Evolutionary conservation across 1,139 yeast species (phyloP).

Genomic region (Saccharomyces pastorianus): DNA sequence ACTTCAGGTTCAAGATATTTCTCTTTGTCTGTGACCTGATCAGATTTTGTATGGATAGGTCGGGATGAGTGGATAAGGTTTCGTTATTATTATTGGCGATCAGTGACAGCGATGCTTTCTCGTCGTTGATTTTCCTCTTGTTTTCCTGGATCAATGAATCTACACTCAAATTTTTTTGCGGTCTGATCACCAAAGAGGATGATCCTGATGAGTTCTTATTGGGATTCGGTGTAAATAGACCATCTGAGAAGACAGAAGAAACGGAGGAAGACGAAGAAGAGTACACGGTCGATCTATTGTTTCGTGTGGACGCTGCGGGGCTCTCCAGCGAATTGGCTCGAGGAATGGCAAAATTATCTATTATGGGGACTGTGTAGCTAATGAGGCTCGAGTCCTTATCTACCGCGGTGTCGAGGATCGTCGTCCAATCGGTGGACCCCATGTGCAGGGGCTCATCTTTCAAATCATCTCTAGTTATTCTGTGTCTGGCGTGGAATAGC

Average conservation of each 20-base stretch:
- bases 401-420: neutral
- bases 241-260: neutral
- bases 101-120: constrained; percentile 1
- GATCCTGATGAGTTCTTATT: neutral
- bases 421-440: constrained; percentile 2
- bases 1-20: neutral
- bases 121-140: neutral
- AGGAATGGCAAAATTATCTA: neutral
- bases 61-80: neutral
- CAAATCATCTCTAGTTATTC: constrained; percentile 2
- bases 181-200: neutral
- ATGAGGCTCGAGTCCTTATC: neutral
- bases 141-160: constrained; percentile 6
- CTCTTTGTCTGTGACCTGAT: neutral
- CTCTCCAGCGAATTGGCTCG: neutral
- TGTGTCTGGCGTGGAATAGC: constrained; percentile 3
- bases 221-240: neutral
- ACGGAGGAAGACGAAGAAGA: constrained; percentile 1
- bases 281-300: neutral
- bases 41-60: neutral
- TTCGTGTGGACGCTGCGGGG: neutral
- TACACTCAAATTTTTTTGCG: constrained; percentile 2
- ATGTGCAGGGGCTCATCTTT: neutral
- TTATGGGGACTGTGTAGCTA: constrained; percentile 3
- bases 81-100: constrained; percentile 1